phyloP scores from a whole-genome alignment of 176 grass and related monocot genomes.

The Luzula sylvatica region DNA sequence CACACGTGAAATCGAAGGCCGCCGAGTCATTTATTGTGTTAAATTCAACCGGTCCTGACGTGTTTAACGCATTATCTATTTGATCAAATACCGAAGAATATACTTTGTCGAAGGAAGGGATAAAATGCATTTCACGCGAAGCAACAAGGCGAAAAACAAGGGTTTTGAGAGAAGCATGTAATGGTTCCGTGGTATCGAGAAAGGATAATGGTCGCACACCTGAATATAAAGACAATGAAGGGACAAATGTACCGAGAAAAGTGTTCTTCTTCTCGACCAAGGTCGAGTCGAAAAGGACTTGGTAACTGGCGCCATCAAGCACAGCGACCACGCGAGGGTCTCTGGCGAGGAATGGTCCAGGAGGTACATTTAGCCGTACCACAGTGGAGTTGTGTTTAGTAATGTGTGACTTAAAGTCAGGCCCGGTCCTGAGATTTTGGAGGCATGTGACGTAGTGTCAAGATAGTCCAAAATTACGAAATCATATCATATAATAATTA shows the following conservation, averaged over 20 bases:
- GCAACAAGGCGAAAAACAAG: conserved; percentile 38
- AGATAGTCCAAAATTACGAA: no score
- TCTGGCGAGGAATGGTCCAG: conserved; percentile 34
- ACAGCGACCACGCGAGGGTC: conserved; percentile 52
- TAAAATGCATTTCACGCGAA: conserved; percentile 24
- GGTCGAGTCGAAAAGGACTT: conserved; percentile 43
- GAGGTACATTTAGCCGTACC: conserved; percentile 50
- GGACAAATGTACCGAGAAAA: conserved; percentile 59
- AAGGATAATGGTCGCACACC: conserved; percentile 45
- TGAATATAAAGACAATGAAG: conserved; percentile 41
- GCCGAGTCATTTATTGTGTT: conserved; percentile 30
- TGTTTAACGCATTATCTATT: conserved; percentile 9
- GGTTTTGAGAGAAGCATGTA: conserved; percentile 46
- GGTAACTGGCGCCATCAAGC: conserved; percentile 64
- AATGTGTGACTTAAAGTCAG: conserved; percentile 48
- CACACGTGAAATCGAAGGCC: conserved; percentile 50
- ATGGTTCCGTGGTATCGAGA: conserved; percentile 47
- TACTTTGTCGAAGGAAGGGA: conserved; percentile 26
- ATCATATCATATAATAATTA: no score
- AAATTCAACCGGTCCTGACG: conserved; percentile 27
- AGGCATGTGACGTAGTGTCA: no score
- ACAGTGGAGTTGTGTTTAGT: conserved; percentile 50
- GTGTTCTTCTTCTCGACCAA: conserved; percentile 55
- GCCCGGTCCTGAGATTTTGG: no score
- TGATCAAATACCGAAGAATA: conserved; percentile 30